Conservation (phyloP, 345 rosid species). For the Corymbia maculata region DNA sequence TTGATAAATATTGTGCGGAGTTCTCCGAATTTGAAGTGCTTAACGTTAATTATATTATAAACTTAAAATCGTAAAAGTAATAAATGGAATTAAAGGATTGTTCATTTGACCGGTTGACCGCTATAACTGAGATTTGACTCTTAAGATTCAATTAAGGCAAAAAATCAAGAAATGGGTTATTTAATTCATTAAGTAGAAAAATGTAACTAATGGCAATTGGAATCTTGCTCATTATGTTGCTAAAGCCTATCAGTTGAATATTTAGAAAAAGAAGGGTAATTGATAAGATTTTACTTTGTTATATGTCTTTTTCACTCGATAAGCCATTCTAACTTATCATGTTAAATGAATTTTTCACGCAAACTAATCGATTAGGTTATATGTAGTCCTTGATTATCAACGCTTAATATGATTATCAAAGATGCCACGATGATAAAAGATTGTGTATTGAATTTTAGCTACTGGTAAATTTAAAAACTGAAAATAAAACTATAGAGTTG, state of each 20-base stretch:
- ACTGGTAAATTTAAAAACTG: neutral
- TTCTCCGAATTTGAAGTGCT: neutral
- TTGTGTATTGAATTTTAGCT: neutral
- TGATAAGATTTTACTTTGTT: neutral
- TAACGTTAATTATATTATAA: neutral
- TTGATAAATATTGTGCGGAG: neutral
- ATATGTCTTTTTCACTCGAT: neutral
- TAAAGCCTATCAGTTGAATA: neutral
- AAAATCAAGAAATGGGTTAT: neutral
- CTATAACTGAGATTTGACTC: neutral
- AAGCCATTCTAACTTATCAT: neutral
- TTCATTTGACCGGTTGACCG: neutral
- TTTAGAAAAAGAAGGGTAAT: neutral
- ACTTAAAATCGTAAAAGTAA: neutral
- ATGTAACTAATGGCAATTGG: neutral
- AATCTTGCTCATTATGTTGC: neutral
- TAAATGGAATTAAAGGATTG: neutral
- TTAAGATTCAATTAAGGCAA: neutral
- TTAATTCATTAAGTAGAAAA: neutral
- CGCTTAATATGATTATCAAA: neutral
- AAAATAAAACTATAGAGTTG: neutral
- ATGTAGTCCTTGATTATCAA: neutral
- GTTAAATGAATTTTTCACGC: neutral
- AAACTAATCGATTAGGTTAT: neutral
- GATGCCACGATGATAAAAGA: accelerated